A percentile compares a stretch with the other conserved stretches of the same genome.
phyloP scores from a whole-genome alignment of 768 basidiomycete species.

The Termitomyces sp. region DNA sequence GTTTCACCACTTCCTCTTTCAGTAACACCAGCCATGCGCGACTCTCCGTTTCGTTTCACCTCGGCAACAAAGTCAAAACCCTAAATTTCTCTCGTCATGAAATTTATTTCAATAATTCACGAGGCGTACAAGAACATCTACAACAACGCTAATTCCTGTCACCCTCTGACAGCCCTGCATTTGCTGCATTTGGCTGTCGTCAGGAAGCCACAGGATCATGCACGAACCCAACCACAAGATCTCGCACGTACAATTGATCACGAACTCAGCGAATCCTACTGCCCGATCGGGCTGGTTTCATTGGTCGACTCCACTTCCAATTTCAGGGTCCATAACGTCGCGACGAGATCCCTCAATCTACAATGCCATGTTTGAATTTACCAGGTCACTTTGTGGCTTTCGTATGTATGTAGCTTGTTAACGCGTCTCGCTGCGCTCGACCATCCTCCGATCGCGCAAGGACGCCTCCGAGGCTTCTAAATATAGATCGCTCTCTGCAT shows the following conservation, averaged over 20 bases:
- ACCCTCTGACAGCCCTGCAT: not conserved
- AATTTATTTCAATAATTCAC: not conserved
- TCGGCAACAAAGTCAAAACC: not conserved
- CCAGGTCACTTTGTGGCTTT: no score
- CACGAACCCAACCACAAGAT: not conserved
- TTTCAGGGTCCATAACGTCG: not conserved
- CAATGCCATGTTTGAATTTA: not conserved
- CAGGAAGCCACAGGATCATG: not conserved
- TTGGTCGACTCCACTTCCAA: not conserved
- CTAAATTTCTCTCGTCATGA: not conserved
- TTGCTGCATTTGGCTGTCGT: not conserved
- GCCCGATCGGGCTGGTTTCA: not conserved
- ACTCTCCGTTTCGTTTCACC: not conserved
- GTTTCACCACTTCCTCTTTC: slow-evolving; percentile 1
- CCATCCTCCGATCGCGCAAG: not conserved
- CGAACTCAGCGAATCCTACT: slow-evolving; percentile 3
- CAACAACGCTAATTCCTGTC: slow-evolving; percentile 1
- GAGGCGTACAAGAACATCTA: not conserved
- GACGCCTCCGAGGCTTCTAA: not conserved
- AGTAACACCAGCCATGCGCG: not conserved
- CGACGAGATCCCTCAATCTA: not conserved
- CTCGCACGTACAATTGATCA: not conserved
- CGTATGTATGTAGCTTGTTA: no score
- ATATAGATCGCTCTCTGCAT: not conserved
- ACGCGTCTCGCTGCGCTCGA: not conserved